Evolutionary conservation across 208 protist species (phyloP).

Genomic region (Crithidia acanthocephali): DNA sequence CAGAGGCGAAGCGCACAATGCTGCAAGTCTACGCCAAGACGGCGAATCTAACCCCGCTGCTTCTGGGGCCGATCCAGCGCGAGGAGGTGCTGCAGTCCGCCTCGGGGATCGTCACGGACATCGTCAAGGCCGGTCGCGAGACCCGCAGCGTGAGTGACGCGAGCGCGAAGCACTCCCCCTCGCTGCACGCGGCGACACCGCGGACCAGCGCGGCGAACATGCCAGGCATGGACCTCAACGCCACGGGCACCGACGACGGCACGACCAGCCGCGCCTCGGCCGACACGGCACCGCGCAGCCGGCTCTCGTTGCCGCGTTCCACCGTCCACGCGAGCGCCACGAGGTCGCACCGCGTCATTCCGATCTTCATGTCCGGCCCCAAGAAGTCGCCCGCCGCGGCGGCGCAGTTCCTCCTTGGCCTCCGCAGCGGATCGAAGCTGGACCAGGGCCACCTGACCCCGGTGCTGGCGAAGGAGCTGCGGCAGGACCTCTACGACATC

Average conservation of each 20-base stretch:
- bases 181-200: neutral
- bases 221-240: neutral
- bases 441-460: neutral
- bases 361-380: slow-evolving; percentile 16
- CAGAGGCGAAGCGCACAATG: slow-evolving; percentile 43
- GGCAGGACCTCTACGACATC: slow-evolving; percentile 44
- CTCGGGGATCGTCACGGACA: slow-evolving; percentile 1
- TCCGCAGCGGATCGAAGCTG: slow-evolving; percentile 2
- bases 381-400: neutral
- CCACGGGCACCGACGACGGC: neutral
- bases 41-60: slow-evolving; percentile 24
- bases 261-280: neutral
- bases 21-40: slow-evolving; percentile 48
- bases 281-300: neutral
- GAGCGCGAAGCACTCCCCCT: neutral
- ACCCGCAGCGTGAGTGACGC: neutral
- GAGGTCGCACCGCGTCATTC: slow-evolving; percentile 1
- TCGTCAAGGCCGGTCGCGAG: neutral
- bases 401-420: neutral
- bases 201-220: neutral
- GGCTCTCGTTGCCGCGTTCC: neutral
- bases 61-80: slow-evolving; percentile 36
- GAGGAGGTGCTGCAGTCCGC: slow-evolving; percentile 39
- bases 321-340: neutral
- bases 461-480: slow-evolving; percentile 14